Evolutionary conservation across 2,329 filamentous ascomycete genomes (phyloP).

Genomic region (Phialophora macrospora): DNA sequence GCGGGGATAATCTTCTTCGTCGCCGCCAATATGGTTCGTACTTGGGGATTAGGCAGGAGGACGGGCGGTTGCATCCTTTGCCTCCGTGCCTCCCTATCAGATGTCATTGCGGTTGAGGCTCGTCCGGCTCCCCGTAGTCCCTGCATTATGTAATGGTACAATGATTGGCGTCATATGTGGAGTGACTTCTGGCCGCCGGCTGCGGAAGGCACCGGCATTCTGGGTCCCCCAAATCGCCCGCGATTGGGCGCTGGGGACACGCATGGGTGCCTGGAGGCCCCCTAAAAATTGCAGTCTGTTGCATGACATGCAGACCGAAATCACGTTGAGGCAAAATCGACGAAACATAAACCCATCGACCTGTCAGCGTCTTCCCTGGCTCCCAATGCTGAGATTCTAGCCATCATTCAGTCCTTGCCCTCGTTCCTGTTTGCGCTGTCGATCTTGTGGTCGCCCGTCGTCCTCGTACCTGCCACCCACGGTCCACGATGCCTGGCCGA

Average conservation of each 20-base stretch:
- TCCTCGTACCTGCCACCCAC: not conserved
- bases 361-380: not conserved
- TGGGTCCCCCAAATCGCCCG: not conserved
- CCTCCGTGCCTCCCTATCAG: not conserved
- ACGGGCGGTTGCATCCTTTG: not conserved
- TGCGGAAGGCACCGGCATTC: conserved; percentile 19
- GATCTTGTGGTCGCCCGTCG: not conserved
- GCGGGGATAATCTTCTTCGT: not conserved
- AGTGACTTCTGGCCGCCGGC: conserved; percentile 14
- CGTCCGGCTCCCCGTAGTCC: not conserved
- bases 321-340: conserved; percentile 21
- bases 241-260: conserved; percentile 21
- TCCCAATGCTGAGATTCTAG: not conserved
- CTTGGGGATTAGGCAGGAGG: not conserved
- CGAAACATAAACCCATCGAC: conserved; percentile 7
- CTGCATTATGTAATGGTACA: not conserved
- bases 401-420: not conserved
- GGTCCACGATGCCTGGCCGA: conserved; percentile 61
- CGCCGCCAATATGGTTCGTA: conserved; percentile 1
- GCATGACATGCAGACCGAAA: conserved; percentile 19
- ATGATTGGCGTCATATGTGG: conserved; percentile 5
- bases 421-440: conserved; percentile 4
- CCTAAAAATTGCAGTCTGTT: conserved; percentile 12
- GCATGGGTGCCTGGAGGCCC: conserved; percentile 8
- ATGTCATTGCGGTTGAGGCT: not conserved